Evolutionary conservation across 1,284 basidiomycete genomes (phyloP), one percentile per base, ranked within the genome.

Genomic region (Sphaerobolus stellatus): DNA sequence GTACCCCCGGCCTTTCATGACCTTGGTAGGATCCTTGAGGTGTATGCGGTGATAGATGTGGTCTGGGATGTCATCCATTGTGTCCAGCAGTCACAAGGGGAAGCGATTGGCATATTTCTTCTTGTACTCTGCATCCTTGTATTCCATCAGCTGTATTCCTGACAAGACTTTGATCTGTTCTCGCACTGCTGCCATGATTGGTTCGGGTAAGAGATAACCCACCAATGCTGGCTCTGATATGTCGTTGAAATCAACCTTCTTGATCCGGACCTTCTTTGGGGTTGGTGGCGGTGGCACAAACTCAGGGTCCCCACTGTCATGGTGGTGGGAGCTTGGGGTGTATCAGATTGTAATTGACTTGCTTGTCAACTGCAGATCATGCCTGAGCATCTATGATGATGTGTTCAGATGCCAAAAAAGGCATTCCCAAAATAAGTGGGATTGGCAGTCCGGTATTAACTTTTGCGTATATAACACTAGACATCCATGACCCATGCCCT

Each of bases 21-120:
- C 33, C 33, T 65, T 62, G 27, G 60, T 41, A 1, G 60, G 58
- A 18, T 70, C 64, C 6, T 63, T 68, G 0, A 71, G 56, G 0
- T 16, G 62, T 27, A 18, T 34, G 33, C 18, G n/a, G 33, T 34
- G 33, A 34, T 11, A 18, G n/a, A 34, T 34, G 33, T 34, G 33
- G 11, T 11, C 18, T 11, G 33, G 33, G n/a, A n/a, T n/a, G n/a
- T n/a, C n/a, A n/a, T 34, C 33, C 18, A 18, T 18, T 34, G 33
- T 34, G 33, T 34, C 33, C 18, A 18, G 33, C 33, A 34, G 33
- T 34, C 33, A n/a, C n/a, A n/a, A 34, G 33, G 33, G 33, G 33
- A 34, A 34, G 33, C 33, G n/a, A 34, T 34, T 18, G 11, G 33
- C 18, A 18, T 11, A 34, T 11, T 11, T 34, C 11, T 34, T 11